Base-by-base conservation (phyloP, 1,284 basidiomycete species). In the Ustilago curta region DNA sequence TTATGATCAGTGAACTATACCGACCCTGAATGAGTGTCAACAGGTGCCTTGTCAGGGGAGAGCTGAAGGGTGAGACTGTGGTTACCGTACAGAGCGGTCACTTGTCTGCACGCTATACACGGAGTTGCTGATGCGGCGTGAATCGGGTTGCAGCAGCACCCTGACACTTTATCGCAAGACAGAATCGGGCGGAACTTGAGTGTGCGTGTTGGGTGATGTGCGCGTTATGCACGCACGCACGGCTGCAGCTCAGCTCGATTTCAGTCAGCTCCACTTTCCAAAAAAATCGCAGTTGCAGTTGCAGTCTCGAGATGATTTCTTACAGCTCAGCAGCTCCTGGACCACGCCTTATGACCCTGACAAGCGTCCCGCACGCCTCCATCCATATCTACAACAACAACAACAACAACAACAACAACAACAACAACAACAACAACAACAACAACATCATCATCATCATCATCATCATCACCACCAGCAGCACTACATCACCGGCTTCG, bases 331-430 rank as follows among this genome's bases (percentile, higher is more conserved):
- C 14, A 16, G 27, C 52, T 45, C 45, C 45, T 50, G 35, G 47
- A 56, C 53, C 55, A 48, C 40, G 55, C 47, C 50, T 54, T 54
- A 32, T 45, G 45, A 40, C 37, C 21, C 43, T 40, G 12, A 9
- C 40, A 27, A 14, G n/a, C 21, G 8, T 43, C 19, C n/a, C 43
- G 40, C 31, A 25, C 27, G 40, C 49, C 42, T 37, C 23, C 42
- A 32, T 37, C 50, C 45, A 8, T 9, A 9, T 27, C 12, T 19
- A 19, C 42, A 5, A 14, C 19, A 9, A 14, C 48, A 42, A 2
- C 32, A 31, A 3, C 27, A 50, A 9, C 40, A 16, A 21, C 29
- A n/a, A 4, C 18, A 16, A n/a, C n/a, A n/a, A n/a, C n/a, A n/a
- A n/a, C n/a, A n/a, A n/a, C n/a, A n/a, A n/a, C n/a, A n/a, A n/a